Conservation (phyloP, 2,329 filamentous ascomycete genomes). For the Aspergillus intermedius region DNA sequence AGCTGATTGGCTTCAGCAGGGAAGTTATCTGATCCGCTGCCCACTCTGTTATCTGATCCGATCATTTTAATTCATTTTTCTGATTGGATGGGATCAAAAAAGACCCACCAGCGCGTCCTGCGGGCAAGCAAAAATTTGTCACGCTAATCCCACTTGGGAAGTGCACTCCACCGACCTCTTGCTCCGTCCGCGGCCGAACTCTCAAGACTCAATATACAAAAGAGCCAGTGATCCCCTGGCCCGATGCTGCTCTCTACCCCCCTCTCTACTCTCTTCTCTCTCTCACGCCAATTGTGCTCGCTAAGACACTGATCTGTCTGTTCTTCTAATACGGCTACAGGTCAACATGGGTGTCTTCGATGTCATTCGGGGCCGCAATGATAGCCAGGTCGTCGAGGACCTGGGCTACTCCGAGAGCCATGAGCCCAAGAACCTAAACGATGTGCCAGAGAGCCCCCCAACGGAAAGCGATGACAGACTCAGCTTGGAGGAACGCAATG, state of each 20-base stretch:
- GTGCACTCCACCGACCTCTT: background rate
- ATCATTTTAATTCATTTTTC: no score
- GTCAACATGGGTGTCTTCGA: slow-evolving; percentile 4
- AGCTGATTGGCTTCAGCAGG: background rate
- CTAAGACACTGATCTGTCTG: background rate
- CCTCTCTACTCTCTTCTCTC: background rate
- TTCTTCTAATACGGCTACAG: background rate
- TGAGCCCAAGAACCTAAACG: slow-evolving; percentile 3
- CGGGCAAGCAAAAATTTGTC: background rate
- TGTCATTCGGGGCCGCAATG: slow-evolving; percentile 6
- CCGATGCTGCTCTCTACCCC: background rate
- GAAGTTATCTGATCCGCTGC: background rate
- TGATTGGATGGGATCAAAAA: background rate
- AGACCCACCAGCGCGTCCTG: background rate
- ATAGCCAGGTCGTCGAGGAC: slow-evolving; percentile 6
- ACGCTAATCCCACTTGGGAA: background rate
- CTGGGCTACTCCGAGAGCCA: slow-evolving; percentile 3
- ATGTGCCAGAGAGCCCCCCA: background rate
- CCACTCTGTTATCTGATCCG: slow-evolving; percentile 1
- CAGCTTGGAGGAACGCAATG: background rate
- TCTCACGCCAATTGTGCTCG: background rate
- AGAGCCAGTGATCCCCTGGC: background rate
- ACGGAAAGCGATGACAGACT: no score
- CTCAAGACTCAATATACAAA: background rate
- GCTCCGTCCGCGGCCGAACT: background rate